A percentile compares a stretch with the other conserved stretches of the same genome.
Evolutionary conservation across 2,329 filamentous ascomycete genomes (phyloP).

Genomic region (Penicillium capsulatum): DNA sequence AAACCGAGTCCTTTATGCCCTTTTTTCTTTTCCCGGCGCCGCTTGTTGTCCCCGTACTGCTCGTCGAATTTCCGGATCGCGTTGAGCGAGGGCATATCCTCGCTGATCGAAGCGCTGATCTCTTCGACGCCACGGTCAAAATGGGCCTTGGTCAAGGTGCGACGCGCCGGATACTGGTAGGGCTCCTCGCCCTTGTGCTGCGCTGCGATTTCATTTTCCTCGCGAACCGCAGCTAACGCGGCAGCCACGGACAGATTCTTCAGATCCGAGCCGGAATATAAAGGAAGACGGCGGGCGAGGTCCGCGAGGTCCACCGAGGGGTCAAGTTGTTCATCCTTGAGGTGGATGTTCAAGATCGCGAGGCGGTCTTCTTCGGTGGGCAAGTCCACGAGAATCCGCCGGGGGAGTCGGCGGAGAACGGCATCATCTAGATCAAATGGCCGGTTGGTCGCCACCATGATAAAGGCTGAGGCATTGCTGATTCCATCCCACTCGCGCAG

Average conservation of each 20-base stretch:
- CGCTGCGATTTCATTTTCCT: constrained; percentile 43
- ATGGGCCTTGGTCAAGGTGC: constrained; percentile 63
- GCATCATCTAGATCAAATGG: constrained; percentile 83
- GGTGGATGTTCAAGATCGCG: constrained; percentile 48
- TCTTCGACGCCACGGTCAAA: constrained; percentile 83
- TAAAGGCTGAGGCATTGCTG: constrained; percentile 76
- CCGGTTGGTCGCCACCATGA: constrained; percentile 96
- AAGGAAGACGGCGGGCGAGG: constrained; percentile 44
- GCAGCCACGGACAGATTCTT: constrained; percentile 51
- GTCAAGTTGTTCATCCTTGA: constrained; percentile 46
- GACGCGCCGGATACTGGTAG: constrained; percentile 64
- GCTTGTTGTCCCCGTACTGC: constrained; percentile 79
- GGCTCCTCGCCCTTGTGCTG: constrained; percentile 36
- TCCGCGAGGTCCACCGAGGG: constrained; percentile 40
- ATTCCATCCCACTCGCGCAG: constrained; percentile 95
- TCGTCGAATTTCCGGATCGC: constrained; percentile 94
- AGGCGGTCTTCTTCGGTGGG: constrained; percentile 45
- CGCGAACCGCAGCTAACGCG: constrained; percentile 47
- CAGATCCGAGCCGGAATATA: constrained; percentile 52
- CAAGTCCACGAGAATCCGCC: constrained; percentile 48
- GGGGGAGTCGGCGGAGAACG: constrained; percentile 49
- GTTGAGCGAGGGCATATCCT: constrained; percentile 83
- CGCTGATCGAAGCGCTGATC: constrained; percentile 86
- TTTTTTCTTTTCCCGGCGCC: constrained; percentile 56
- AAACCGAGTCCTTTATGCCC: constrained; percentile 46